Percentiles rank a stretch among this genome's conserved stretches.
Evolutionary conservation across 2,329 filamentous ascomycete species (phyloP).

Genomic region (Fusarium mundagurra): DNA sequence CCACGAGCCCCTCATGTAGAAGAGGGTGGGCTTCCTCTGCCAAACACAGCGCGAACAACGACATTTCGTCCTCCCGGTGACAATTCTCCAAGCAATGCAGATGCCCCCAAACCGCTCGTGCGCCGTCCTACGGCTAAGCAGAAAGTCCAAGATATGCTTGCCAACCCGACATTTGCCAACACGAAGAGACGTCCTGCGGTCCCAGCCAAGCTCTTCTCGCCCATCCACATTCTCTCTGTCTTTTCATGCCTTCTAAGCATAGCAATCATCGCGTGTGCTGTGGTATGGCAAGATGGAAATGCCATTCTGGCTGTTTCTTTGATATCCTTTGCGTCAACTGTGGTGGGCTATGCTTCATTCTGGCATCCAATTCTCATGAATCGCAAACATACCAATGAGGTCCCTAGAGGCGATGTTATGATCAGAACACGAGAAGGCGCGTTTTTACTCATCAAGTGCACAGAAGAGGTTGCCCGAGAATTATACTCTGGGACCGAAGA

Average conservation of each 20-base stretch:
- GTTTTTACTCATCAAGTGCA: slow-evolving; percentile 66
- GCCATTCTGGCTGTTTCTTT: slow-evolving; percentile 57
- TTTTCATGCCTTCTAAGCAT: slow-evolving; percentile 61
- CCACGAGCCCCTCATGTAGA: slow-evolving; percentile 24
- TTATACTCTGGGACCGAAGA: slow-evolving; percentile 70
- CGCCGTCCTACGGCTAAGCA: slow-evolving; percentile 52
- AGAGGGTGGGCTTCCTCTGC: slow-evolving; percentile 17
- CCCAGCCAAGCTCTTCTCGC: slow-evolving; percentile 59
- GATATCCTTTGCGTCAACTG: slow-evolving; percentile 62
- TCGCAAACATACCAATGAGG: slow-evolving; percentile 57
- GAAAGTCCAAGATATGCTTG: slow-evolving; percentile 55
- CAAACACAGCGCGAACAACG: slow-evolving; percentile 6
- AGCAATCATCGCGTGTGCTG: slow-evolving; percentile 57
- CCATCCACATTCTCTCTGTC: slow-evolving; percentile 63
- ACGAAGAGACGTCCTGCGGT: slow-evolving; percentile 55
- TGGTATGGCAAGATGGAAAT: slow-evolving; percentile 50
- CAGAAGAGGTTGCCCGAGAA: slow-evolving; percentile 69
- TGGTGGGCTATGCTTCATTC: slow-evolving; percentile 66
- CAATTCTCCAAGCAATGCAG: background rate
- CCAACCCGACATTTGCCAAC: slow-evolving; percentile 53
- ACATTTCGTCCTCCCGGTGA: slow-evolving; percentile 8
- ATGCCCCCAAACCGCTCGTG: slow-evolving; percentile 24
- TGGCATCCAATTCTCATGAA: slow-evolving; percentile 66
- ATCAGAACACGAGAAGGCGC: slow-evolving; percentile 69
- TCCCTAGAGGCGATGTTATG: slow-evolving; percentile 67